phyloP scores from a whole-genome alignment of 1,284 basidiomycete species.

The Trametes pubescens region DNA sequence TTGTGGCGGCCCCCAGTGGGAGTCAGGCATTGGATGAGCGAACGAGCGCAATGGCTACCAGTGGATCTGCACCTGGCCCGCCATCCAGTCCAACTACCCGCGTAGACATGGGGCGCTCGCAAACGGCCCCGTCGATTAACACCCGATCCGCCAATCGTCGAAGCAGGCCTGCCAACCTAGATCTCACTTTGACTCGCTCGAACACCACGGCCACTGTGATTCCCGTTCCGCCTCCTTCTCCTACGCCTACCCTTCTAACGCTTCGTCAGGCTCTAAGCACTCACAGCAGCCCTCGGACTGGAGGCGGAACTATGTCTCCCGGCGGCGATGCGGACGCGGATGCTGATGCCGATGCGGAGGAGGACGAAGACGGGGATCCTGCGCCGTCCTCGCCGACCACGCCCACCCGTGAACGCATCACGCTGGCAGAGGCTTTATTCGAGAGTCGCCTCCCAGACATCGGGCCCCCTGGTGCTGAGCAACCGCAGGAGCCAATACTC shows the following conservation, averaged over 20 bases:
- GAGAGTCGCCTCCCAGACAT: slow-evolving; percentile 80
- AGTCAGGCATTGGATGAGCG: slow-evolving; percentile 83
- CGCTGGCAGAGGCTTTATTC: slow-evolving; percentile 72
- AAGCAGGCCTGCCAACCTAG: slow-evolving; percentile 69
- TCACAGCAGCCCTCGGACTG: slow-evolving; percentile 41
- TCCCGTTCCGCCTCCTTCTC: slow-evolving; percentile 59
- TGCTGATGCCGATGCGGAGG: slow-evolving; percentile 57
- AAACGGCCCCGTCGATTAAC: slow-evolving; percentile 39
- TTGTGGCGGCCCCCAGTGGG: slow-evolving; percentile 80
- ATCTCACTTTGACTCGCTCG: slow-evolving; percentile 57
- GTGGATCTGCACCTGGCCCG: slow-evolving; percentile 42
- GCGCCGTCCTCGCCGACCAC: slow-evolving; percentile 42
- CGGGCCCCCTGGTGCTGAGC: slow-evolving; percentile 72
- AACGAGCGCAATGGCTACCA: slow-evolving; percentile 66
- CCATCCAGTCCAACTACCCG: slow-evolving; percentile 23
- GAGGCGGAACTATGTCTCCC: slow-evolving; percentile 40
- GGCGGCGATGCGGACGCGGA: slow-evolving; percentile 51
- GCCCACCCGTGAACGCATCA: slow-evolving; percentile 65
- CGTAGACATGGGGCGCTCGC: slow-evolving; percentile 41
- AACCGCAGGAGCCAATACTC: slow-evolving; percentile 72
- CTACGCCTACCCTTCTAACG: slow-evolving; percentile 68
- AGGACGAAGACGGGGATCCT: slow-evolving; percentile 66
- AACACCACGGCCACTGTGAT: slow-evolving; percentile 47
- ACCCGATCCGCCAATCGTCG: slow-evolving; percentile 48
- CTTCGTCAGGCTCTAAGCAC: slow-evolving; percentile 58